These are phyloP conservation scores for Leishmania turanica DNA, from an alignment of 208 protist species.

Conservation along the genomic window DNA sequence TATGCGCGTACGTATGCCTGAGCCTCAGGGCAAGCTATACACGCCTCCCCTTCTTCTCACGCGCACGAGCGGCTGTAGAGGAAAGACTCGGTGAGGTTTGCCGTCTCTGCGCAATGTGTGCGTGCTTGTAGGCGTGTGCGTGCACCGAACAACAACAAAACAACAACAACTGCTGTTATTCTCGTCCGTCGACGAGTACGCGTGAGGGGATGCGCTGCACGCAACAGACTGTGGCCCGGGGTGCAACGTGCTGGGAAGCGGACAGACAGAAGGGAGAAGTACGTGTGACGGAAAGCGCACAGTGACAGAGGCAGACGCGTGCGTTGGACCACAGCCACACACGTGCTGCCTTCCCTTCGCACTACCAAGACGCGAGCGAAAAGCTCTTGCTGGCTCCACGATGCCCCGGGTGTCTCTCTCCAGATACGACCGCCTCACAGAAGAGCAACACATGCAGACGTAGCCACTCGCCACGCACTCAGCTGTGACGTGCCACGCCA, in stretches of 20 bases:
- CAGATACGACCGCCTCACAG: too few species aligned
- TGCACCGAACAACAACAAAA: too few species aligned
- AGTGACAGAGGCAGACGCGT: not conserved
- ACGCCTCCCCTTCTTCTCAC: too few species aligned
- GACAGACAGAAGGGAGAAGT: not conserved
- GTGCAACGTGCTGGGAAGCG: not conserved
- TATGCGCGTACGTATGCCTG: too few species aligned
- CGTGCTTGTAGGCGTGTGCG: too few species aligned
- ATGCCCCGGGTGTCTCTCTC: too few species aligned
- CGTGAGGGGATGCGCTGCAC: not conserved
- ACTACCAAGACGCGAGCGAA: not conserved
- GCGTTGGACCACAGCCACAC: not conserved
- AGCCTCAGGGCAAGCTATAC: too few species aligned
- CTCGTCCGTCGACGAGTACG: not conserved
- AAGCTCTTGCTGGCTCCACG: not conserved
- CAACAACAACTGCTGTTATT: not conserved
- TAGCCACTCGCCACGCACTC: not conserved
- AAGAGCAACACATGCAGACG: too few species aligned
- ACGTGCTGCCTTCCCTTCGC: not conserved
- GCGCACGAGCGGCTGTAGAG: too few species aligned
- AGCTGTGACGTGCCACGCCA: not conserved
- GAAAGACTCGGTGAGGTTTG: not conserved
- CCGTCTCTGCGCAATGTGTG: too few species aligned
- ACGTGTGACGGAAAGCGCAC: not conserved
- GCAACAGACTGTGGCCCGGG: not conserved